Evolutionary conservation across 2,329 filamentous ascomycete species (phyloP).

Genomic region (Monascus ruber): DNA sequence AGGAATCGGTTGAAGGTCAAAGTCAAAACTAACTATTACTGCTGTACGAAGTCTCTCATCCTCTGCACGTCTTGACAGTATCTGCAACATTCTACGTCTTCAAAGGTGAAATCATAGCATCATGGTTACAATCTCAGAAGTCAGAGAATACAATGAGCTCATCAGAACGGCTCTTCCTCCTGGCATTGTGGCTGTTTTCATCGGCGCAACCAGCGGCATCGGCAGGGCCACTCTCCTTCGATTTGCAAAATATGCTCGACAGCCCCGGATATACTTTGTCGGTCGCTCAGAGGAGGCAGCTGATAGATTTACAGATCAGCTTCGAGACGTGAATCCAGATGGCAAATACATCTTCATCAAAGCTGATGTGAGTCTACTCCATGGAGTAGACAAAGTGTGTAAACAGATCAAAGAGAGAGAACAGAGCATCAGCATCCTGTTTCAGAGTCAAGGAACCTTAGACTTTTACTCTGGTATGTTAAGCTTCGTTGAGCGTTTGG

Average conservation of each 20-base stretch:
- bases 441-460: constrained; percentile 42
- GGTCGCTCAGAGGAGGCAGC: constrained; percentile 35
- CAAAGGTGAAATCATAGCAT: too few relatives aligned
- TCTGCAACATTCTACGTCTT: too few relatives aligned
- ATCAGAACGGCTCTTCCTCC: constrained; percentile 16
- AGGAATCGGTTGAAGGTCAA: too few relatives aligned
- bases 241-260: constrained; percentile 30
- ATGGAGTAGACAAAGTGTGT: constrained; percentile 39
- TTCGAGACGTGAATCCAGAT: constrained; percentile 32
- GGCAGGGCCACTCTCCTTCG: constrained; percentile 37
- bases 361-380: constrained; percentile 38
- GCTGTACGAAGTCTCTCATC: too few relatives aligned
- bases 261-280: constrained; percentile 38
- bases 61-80: too few relatives aligned
- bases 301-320: constrained; percentile 33
- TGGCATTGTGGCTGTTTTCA: constrained; percentile 39
- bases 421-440: constrained; percentile 43
- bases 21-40: too few relatives aligned
- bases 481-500: neutral
- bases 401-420: constrained; percentile 41
- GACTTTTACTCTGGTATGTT: constrained; percentile 9
- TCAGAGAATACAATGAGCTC: too few relatives aligned
- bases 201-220: constrained; percentile 42
- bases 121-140: too few relatives aligned
- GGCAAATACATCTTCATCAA: constrained; percentile 37